Percentiles rank a stretch among this genome's conserved stretches.
These are phyloP conservation scores for Hypoxylon subgilvum DNA, from an alignment of 495 filamentous ascomycete genomes.

Conservation along the genomic window DNA sequence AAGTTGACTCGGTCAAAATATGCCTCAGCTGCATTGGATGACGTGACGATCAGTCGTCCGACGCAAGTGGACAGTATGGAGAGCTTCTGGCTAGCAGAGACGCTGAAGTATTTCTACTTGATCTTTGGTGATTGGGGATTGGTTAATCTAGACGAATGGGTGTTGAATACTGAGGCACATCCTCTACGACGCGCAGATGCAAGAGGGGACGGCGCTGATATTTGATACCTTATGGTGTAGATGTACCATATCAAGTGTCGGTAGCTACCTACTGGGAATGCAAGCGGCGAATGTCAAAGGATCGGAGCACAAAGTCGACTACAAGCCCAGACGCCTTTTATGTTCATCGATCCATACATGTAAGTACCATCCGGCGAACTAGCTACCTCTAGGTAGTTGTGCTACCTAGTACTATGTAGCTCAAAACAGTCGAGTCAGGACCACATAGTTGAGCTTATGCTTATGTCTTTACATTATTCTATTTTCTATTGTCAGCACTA, in stretches of 20 bases:
- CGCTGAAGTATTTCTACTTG: conserved; percentile 86
- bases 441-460: too few relatives aligned
- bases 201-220: background rate
- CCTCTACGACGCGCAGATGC: conserved; percentile 63
- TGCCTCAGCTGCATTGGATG: conserved; percentile 40
- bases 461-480: too few relatives aligned
- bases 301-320: too few relatives aligned
- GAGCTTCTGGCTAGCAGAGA: conserved; percentile 69
- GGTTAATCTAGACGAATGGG: conserved; percentile 64
- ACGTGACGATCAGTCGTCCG: conserved; percentile 37
- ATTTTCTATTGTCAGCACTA: too few relatives aligned
- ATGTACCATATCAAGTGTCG: background rate
- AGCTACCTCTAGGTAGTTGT: too few relatives aligned
- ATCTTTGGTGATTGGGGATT: conserved; percentile 75
- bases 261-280: background rate
- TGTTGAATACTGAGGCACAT: conserved; percentile 78
- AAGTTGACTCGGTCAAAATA: conserved; percentile 40
- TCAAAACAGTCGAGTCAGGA: too few relatives aligned
- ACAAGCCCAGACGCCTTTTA: background rate
- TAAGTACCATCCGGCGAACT: too few relatives aligned
- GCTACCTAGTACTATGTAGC: background rate
- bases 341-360: too few relatives aligned
- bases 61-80: conserved; percentile 53
- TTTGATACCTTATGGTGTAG: background rate
- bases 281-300: too few relatives aligned